A percentile compares a stretch with the other conserved stretches of the same genome.
These are phyloP conservation scores for Eimeria praecox DNA, from an alignment of 169 alveolate species.

Conservation along the genomic window DNA sequence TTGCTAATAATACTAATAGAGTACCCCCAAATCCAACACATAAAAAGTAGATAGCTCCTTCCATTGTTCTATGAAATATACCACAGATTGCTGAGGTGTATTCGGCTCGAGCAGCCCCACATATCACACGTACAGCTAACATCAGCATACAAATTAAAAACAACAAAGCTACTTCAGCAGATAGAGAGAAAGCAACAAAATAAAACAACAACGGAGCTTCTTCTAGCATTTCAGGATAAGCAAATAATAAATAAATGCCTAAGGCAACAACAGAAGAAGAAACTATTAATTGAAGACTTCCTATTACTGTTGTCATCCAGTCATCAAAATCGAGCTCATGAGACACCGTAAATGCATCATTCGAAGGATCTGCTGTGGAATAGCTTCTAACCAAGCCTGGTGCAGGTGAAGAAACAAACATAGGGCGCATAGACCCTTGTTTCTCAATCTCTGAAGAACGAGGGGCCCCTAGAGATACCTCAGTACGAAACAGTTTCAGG, in stretches of 20 bases:
- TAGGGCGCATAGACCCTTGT: conserved; percentile 34
- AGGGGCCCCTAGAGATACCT: conserved; percentile 7
- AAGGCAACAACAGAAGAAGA: conserved; percentile 29
- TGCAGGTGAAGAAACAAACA: not conserved
- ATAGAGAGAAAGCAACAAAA: conserved; percentile 40
- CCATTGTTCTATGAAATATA: conserved; percentile 65
- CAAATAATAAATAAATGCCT: conserved; percentile 43
- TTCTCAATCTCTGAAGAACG: not conserved
- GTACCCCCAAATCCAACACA: conserved; percentile 49
- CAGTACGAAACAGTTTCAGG: not conserved
- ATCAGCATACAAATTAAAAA: conserved; percentile 31
- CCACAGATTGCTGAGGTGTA: conserved; percentile 74
- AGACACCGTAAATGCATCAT: conserved; percentile 77
- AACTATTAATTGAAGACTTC: conserved; percentile 47
- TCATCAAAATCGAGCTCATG: conserved; percentile 77
- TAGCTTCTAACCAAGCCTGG: conserved; percentile 59
- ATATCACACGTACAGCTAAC: conserved; percentile 55
- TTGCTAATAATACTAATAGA: conserved; percentile 5
- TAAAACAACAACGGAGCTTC: conserved; percentile 67
- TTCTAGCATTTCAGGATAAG: conserved; percentile 57
- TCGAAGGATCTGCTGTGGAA: conserved; percentile 55
- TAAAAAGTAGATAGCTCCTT: conserved; percentile 53
- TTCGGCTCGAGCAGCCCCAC: conserved; percentile 67
- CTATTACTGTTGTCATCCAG: conserved; percentile 30
- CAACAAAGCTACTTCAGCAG: conserved; percentile 58